Evolutionary conservation across 2,329 filamentous ascomycete genomes (phyloP), one percentile per base, ranked within the genome.

Genomic region (Cladosporium sphaerospermum): DNA sequence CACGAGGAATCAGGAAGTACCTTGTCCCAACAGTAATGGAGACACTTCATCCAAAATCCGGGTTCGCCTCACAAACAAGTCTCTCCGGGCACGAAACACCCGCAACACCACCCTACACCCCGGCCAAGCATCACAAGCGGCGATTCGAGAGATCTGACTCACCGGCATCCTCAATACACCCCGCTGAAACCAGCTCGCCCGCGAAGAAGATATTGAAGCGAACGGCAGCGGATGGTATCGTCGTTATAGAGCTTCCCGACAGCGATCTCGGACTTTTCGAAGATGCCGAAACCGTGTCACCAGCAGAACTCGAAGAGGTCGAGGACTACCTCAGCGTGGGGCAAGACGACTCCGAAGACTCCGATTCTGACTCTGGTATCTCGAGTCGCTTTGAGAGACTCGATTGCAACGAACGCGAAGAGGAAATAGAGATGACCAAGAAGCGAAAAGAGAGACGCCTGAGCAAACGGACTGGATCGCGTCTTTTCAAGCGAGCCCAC

Each of bases 401-500:
- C 36, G 61, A 68, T 28, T 68, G 71, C 52, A 57, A 63, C 16
- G 52, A 44, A 7, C 41, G 45, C 13, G 37, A 48, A 40, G 51
- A 71, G 47, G 34, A 58, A 50, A 28, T 49, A 16, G 44, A 42
- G 32, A 44, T 51, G 48, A 36, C 40, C 18, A 32, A 44, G 14
- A 44, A 43, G 32, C 48, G 65, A 68, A 44, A 42, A 42, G 47
- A 47, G 37, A 71, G 70, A 56, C 73, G 71, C 57, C 71, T 72
- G 55, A 63, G 69, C 39, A 72, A 70, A 67, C 73, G 71, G 44
- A 62, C 66, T 18, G 68, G 54, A 18, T 58, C 58, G 13, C 56
- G 71, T 8, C 62, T 68, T 41, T 73, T 70, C 64, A 77, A 77
- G 59, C 69, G 75, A 42, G 72, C 64, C 43, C 69, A 75, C 61